Conservation (phyloP, 495 filamentous ascomycete species). For the Penicillium bialowiezense region DNA sequence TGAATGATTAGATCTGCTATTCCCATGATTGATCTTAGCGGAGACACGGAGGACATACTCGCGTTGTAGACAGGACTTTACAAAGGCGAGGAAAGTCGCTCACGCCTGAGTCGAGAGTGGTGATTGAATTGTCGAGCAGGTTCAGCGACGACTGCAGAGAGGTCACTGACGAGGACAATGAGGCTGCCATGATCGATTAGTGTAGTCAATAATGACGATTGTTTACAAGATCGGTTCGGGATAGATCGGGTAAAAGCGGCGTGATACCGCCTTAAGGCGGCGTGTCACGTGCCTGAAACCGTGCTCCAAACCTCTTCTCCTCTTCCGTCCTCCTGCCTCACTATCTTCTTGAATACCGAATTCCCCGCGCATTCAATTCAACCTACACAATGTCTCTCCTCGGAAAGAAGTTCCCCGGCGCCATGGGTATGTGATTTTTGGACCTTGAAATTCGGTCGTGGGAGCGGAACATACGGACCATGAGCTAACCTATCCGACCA, state of each 20-base stretch:
- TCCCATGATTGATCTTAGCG: not conserved
- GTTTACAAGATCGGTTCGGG: conserved; percentile 31
- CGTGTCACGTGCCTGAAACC: conserved; percentile 22
- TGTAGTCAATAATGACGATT: conserved; percentile 13
- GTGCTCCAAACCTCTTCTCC: conserved; percentile 39
- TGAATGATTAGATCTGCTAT: not conserved
- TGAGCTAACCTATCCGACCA: conserved; percentile 31
- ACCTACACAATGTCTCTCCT: conserved; percentile 70
- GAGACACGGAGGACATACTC: conserved; percentile 44
- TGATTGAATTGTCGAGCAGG: conserved; percentile 71
- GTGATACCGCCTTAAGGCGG: conserved; percentile 21
- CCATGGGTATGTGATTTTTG: conserved; percentile 67
- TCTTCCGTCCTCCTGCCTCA: conserved; percentile 27
- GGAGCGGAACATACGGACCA: not conserved
- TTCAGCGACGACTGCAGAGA: conserved; percentile 68
- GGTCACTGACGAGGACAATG: conserved; percentile 62
- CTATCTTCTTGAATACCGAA: conserved; percentile 31
- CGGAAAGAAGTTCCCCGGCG: conserved; percentile 89
- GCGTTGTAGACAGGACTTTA: conserved; percentile 67
- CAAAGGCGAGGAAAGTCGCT: conserved; percentile 71
- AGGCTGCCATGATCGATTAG: conserved; percentile 40
- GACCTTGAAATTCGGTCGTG: not conserved
- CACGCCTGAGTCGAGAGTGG: conserved; percentile 67
- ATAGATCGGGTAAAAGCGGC: conserved; percentile 34
- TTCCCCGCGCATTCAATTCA: conserved; percentile 29